A percentile compares a stretch with the other conserved stretches of the same genome.
phyloP scores from a whole-genome alignment of 1,284 basidiomycete genomes.

The Xerocomus minutiporus region DNA sequence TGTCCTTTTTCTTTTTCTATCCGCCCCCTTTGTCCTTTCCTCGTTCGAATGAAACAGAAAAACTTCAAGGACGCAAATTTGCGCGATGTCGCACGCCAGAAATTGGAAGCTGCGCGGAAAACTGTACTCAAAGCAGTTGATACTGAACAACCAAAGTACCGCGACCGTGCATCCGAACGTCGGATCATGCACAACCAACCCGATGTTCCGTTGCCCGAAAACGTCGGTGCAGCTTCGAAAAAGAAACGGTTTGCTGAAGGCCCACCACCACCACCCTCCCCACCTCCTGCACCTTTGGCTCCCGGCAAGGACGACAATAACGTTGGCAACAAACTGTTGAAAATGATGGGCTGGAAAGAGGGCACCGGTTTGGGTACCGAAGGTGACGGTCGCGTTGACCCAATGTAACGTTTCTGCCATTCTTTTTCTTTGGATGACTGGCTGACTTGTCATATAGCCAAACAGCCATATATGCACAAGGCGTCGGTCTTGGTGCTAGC shows the following conservation, averaged over 20 bases:
- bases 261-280: slow-evolving; percentile 58
- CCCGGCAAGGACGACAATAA: slow-evolving; percentile 77
- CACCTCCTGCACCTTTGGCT: slow-evolving; percentile 56
- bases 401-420: slow-evolving; percentile 48
- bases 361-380: slow-evolving; percentile 80
- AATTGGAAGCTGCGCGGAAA: slow-evolving; percentile 50
- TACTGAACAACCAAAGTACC: slow-evolving; percentile 70
- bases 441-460: slow-evolving; percentile 40
- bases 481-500: slow-evolving; percentile 82
- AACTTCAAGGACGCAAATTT: slow-evolving; percentile 71
- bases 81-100: slow-evolving; percentile 70
- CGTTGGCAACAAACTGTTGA: slow-evolving; percentile 84
- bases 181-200: slow-evolving; percentile 87
- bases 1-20: background rate
- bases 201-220: slow-evolving; percentile 67
- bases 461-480: slow-evolving; percentile 80
- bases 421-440: slow-evolving; percentile 2
- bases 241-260: slow-evolving; percentile 58
- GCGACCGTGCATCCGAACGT: slow-evolving; percentile 87
- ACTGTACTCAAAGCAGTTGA: slow-evolving; percentile 22
- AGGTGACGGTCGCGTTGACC: slow-evolving; percentile 81
- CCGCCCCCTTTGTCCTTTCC: background rate
- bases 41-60: slow-evolving; percentile 50
- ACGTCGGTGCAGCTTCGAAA: slow-evolving; percentile 33
- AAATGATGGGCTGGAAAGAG: slow-evolving; percentile 95